These are phyloP conservation scores for Arthrinium phaeospermum DNA, from an alignment of 2,329 filamentous ascomycete genomes.

Conservation along the genomic window DNA sequence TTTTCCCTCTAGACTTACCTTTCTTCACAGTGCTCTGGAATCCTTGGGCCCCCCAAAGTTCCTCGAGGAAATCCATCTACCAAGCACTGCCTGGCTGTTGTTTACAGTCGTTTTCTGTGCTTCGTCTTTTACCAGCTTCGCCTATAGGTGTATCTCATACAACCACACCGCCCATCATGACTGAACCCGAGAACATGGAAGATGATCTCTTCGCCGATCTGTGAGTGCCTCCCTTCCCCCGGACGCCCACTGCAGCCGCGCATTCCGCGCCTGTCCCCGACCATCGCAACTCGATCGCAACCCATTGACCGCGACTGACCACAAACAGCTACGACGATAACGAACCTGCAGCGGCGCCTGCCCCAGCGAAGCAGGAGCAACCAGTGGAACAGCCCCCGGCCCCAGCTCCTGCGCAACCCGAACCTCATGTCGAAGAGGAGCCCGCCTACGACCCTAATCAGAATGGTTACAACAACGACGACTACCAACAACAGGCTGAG, in stretches of 20 bases:
- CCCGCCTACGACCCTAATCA: constrained; percentile 29
- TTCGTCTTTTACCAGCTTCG: neutral
- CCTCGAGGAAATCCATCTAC: neutral
- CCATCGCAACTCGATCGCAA: constrained; percentile 17
- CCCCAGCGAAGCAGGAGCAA: constrained; percentile 34
- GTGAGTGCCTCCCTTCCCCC: constrained; percentile 60
- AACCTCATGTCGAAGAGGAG: constrained; percentile 38
- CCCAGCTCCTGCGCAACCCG: constrained; percentile 22
- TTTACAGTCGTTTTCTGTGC: constrained; percentile 1
- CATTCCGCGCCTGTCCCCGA: no score
- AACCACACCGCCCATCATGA: constrained; percentile 59
- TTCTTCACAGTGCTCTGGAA: neutral
- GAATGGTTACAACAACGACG: constrained; percentile 45
- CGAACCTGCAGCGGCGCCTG: constrained; percentile 52
- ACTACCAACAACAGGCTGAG: constrained; percentile 48
- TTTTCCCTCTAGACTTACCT: constrained; percentile 5
- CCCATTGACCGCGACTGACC: constrained; percentile 1
- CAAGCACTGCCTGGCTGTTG: neutral
- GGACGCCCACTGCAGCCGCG: neutral
- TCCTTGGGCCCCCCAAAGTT: neutral
- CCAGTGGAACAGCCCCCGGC: constrained; percentile 40
- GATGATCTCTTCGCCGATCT: constrained; percentile 96
- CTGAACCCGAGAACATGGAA: constrained; percentile 81
- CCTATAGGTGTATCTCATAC: neutral
- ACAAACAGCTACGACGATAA: constrained; percentile 69